Base-by-base conservation (phyloP, 768 basidiomycete genomes). In the Tulasnella calospora region DNA sequence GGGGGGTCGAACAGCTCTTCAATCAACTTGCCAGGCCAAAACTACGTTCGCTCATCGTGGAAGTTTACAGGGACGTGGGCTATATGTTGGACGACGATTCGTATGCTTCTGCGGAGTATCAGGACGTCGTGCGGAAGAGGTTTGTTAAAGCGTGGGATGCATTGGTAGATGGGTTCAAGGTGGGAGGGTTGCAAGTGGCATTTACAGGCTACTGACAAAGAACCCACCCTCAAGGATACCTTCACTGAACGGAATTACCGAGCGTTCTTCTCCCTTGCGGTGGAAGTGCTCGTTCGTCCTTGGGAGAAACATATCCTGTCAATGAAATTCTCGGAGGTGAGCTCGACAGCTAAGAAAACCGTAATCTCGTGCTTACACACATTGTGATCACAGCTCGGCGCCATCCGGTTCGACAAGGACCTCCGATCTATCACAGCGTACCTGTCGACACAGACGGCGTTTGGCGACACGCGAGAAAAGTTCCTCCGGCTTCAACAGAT, bases 361-460 rank as follows among this genome's bases (percentile, higher is more conserved):
- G 35, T 38, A 27, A 46, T 46, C 30, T 73, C 80, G 76, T 79
- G 73, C 36, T 55, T 19, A 73, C 13, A 40, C 40, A 27, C 71
- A 3, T 3, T 61, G 57, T 71, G 38, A n/a, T 44, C 27, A 21
- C 81, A 99, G 96, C 89, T 99, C 79, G 98, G 98, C 35, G 97
- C 96, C 4, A 92, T 99, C 79, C 92, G 96, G 21, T 96, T 98
- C 83, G 98, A 99, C 82, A 90, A 92, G 23, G 97, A 99, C 83
- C 86, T 99, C 69, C 89, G 97, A 35, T 89, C 94, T 5, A 89
- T 98, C 80, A 91, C 90, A 33, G 87, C 91, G 2, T 96, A 92
- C 84, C 88, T 99, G 17, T 91, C 93, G 0, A 90, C 93, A 2
- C 98, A 98, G 83, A 95, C 94, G 7, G 88, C 89, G 6, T 96